These are phyloP conservation scores for Lepidium sativum DNA, from an alignment of 345 rosid genomes.

Conservation along the genomic window DNA sequence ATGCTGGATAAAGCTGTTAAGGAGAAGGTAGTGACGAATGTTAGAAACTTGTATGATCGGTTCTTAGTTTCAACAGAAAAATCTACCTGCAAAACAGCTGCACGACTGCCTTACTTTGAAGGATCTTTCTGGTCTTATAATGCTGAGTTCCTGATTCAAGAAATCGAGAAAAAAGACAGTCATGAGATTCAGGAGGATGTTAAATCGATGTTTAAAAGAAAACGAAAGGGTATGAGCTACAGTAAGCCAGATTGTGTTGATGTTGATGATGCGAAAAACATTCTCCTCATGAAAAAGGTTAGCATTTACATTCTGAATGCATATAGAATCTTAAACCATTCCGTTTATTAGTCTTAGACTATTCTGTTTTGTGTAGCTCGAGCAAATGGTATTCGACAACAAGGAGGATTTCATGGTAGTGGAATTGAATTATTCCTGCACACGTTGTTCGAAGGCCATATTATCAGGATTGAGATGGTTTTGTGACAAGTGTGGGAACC, in stretches of 20 bases:
- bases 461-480: constrained; percentile 47
- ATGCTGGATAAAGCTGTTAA: constrained; percentile 36
- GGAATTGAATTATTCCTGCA: constrained; percentile 48
- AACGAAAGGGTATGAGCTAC: constrained; percentile 22
- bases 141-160: constrained; percentile 31
- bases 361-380: constrained; percentile 36
- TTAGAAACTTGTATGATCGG: constrained; percentile 39
- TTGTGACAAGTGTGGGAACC: constrained; percentile 49
- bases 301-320: neutral
- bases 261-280: constrained; percentile 33
- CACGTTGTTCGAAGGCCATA: constrained; percentile 37
- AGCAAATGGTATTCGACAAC: constrained; percentile 26
- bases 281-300: constrained; percentile 46
- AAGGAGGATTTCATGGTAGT: constrained; percentile 59
- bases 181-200: constrained; percentile 15
- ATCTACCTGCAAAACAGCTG: constrained; percentile 31
- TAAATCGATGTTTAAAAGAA: constrained; percentile 15
- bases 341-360: neutral
- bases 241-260: constrained; percentile 1
- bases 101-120: constrained; percentile 53
- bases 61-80: constrained; percentile 31
- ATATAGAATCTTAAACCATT: neutral
- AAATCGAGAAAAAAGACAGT: constrained; percentile 22
- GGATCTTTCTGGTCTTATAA: constrained; percentile 45
- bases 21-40: constrained; percentile 23